Evolutionary conservation across 805 yeast species (phyloP), one percentile per base, ranked within the genome.

Genomic region (Lachancea kluyveri): DNA sequence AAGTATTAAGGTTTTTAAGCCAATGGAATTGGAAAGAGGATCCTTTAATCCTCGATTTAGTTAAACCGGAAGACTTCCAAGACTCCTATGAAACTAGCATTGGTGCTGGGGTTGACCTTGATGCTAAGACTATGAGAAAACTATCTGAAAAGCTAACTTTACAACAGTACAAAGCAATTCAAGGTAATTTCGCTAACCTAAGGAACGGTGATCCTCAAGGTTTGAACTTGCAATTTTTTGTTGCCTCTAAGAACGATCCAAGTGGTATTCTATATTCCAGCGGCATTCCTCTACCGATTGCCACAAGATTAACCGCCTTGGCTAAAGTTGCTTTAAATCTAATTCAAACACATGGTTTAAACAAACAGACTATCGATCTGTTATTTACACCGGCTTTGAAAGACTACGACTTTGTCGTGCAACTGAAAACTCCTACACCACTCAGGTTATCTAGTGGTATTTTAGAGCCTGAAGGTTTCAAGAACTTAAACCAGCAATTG

Each of bases 11-110:
- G 28, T 83, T 80, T 47, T 55, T 92, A 26, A 70, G 94, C 16
- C 60, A 60, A 25, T 92, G 98, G 98, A 87, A 92, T 56, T 92
- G 98, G 98, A 80, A 74, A 46, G 94, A 83, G 41, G 86, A 80
- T 28, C 81, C 95, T 1, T 60, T 92, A 39, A 72, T 88, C 33
- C 60, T 92, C 39, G 96, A 92, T 49, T 60, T 85, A 43, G 76
- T 79, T 9, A 77, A 67, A 36, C 72, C 72, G 39, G 50, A 53
- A 7, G 55, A 59, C 33, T 60, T 64, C 6, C 65, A 59, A 15
- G 61, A 54, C 21, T 35, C 45, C 2, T 39, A 43, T 17, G 51
- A 41, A 17, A 36, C 42, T 3, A 49, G 47, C 32, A 28, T 45
- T 13, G 56, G 54, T 29, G 53, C 52, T 12, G 61, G 50, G 9